Percentiles rank a stretch among this genome's conserved stretches.
These are phyloP conservation scores for Balamuthia mandrillaris DNA, from an alignment of 208 protist genomes.

Conservation along the genomic window DNA sequence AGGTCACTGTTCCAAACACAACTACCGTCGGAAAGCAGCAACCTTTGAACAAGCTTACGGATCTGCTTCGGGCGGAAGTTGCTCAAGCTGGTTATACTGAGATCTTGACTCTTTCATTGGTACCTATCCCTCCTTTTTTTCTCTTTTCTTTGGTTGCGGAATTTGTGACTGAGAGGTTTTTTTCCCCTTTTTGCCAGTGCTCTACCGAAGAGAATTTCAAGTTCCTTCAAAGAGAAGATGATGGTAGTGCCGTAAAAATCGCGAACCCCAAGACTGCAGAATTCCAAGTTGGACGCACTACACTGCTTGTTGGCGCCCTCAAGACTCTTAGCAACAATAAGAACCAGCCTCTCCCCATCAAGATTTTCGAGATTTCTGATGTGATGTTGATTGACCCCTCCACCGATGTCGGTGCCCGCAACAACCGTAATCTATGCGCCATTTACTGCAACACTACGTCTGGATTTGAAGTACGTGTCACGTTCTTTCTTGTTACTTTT, in stretches of 20 bases:
- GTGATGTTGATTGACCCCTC: conserved; percentile 86
- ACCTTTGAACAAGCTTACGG: conserved; percentile 86
- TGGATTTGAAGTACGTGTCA: conserved; percentile 77
- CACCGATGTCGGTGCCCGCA: conserved; percentile 81
- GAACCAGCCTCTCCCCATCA: conserved; percentile 83
- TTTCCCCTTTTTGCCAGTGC: conserved; percentile 48
- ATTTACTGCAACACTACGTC: conserved; percentile 59
- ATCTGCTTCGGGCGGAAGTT: conserved; percentile 87
- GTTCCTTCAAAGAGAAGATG: conserved; percentile 69
- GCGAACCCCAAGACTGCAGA: conserved; percentile 88
- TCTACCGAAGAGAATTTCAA: conserved; percentile 85
- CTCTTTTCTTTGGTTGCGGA: neutral
- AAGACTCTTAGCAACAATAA: conserved; percentile 90
- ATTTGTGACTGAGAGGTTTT: neutral
- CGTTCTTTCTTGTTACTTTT: too few relatives aligned
- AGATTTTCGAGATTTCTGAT: conserved; percentile 93
- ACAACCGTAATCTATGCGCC: conserved; percentile 82
- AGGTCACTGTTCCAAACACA: conserved; percentile 74
- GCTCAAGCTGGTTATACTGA: conserved; percentile 92
- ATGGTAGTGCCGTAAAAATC: conserved; percentile 81
- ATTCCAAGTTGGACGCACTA: conserved; percentile 89
- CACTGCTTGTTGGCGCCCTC: conserved; percentile 90
- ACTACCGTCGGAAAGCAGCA: conserved; percentile 82
- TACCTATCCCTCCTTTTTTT: neutral
- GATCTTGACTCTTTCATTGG: conserved; percentile 88